phyloP scores from a whole-genome alignment of 106 monocot genomes.

The Vanilla planifolia region DNA sequence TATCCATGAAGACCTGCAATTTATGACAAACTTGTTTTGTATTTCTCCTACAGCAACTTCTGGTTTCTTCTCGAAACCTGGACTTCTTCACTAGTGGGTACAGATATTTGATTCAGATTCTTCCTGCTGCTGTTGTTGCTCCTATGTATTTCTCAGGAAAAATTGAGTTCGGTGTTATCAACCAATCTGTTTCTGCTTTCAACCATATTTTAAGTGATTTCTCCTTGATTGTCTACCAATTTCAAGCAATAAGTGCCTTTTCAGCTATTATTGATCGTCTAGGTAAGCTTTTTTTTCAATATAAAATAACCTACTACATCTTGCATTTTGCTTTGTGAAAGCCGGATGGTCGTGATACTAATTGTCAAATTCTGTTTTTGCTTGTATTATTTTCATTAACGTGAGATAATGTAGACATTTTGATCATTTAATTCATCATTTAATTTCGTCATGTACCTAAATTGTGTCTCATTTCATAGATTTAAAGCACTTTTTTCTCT shows the following conservation, averaged over 20 bases:
- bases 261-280: constrained; percentile 93
- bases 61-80: constrained; percentile 88
- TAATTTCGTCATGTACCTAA: too few relatives aligned
- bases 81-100: constrained; percentile 98
- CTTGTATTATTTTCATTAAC: too few relatives aligned
- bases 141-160: constrained; percentile 98
- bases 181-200: constrained; percentile 98
- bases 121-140: constrained; percentile 96
- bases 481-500: too few relatives aligned
- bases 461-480: too few relatives aligned
- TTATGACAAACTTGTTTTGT: neutral
- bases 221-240: constrained; percentile 90
- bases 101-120: constrained; percentile 88
- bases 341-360: too few relatives aligned
- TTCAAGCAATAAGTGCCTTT: constrained; percentile 95
- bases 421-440: too few relatives aligned
- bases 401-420: too few relatives aligned
- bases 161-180: constrained; percentile 98
- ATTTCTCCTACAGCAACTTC: constrained; percentile 60
- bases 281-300: constrained; percentile 32
- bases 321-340: neutral
- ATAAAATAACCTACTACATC: neutral
- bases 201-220: constrained; percentile 93
- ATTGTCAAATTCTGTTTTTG: too few relatives aligned
- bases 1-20: too few relatives aligned